Percentiles rank a stretch among this genome's conserved stretches.
These are phyloP conservation scores for Claviceps digitariae DNA, from an alignment of 2,329 filamentous ascomycete species.

Conservation along the genomic window DNA sequence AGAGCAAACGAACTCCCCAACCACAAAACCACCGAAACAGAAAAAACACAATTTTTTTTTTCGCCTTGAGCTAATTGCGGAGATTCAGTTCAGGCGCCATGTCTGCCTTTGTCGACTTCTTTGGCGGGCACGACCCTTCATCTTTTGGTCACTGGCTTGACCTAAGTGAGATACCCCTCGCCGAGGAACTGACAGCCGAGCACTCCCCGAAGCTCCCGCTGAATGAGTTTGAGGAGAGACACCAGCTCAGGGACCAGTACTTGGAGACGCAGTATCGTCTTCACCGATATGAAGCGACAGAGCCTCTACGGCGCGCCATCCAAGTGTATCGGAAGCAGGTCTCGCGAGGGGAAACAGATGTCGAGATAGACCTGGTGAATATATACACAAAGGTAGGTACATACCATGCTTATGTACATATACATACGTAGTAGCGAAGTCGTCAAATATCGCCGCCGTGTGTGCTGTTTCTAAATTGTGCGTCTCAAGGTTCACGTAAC, in stretches of 20 bases:
- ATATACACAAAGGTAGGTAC: slow-evolving; percentile 58
- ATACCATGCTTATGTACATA: no score
- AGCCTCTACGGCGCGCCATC: slow-evolving; percentile 56
- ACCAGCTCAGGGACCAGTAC: slow-evolving; percentile 34
- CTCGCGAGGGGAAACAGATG: background rate
- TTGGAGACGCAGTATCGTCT: slow-evolving; percentile 62
- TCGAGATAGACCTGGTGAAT: slow-evolving; percentile 41
- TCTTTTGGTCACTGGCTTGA: background rate
- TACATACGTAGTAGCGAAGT: no score
- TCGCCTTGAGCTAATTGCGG: no score
- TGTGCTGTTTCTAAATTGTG: background rate
- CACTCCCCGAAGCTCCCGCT: slow-evolving; percentile 9
- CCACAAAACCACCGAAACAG: background rate
- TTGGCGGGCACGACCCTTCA: background rate
- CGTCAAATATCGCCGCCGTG: background rate
- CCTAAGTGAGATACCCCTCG: slow-evolving; percentile 13
- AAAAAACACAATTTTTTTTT: background rate
- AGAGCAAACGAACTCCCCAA: background rate
- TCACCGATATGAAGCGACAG: slow-evolving; percentile 59
- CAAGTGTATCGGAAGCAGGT: slow-evolving; percentile 28
- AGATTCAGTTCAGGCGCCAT: background rate
- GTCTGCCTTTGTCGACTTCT: slow-evolving; percentile 3
- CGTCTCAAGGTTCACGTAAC: slow-evolving; percentile 46
- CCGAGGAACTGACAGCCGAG: slow-evolving; percentile 11
- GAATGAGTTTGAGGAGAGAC: background rate